Evolutionary conservation across 148 eudicot genomes (phyloP), one percentile per base, ranked within the genome.

Genomic region (Rhododendron vialii): DNA sequence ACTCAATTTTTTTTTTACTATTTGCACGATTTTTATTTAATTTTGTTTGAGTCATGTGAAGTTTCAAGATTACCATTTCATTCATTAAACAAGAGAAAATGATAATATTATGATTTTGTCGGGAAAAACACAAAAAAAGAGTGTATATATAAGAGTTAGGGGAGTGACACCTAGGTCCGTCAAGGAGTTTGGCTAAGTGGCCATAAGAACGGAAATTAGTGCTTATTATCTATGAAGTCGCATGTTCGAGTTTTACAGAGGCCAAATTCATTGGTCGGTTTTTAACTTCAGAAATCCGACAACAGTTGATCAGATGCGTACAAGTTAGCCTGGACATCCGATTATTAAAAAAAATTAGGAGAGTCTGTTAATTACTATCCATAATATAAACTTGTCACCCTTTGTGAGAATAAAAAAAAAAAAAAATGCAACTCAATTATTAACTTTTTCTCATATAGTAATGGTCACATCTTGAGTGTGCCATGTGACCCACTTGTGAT

Each of bases 401-500:
- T 67, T 67, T 28, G 12, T 22, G 69, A 61, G 24, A 9, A 38
- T 38, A 0, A 1, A 2, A n/a, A 28, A 26, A 28, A 26, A 30
- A 12, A 26, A 69, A 69, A 69, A 12, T 69, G 30, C 61, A 28
- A 28, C 36, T 28, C 17, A 69, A 69, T 69, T 69, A 30, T 69
- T 28, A 28, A 69, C 75, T 28, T 69, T 69, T 69, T 35, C 30
- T 28, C 2, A 12, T 69, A 33, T 36, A 5, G 7, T 59, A 71
- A 35, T 76, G 22, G 82, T 86, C 76, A 79, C 83, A 53, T 45
- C 57, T 71, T 84, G 84, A 74, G 85, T 78, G 86, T 48, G 59
- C 73, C 86, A 87, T 87, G 84, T 87, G 86, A 84, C 71, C 84
- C 86, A 84, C 74, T 84, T 84, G 86, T 87, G 82, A 87, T 78